Evolutionary conservation across 1,284 basidiomycete species (phyloP).

Genomic region (Leccinum solheimii): DNA sequence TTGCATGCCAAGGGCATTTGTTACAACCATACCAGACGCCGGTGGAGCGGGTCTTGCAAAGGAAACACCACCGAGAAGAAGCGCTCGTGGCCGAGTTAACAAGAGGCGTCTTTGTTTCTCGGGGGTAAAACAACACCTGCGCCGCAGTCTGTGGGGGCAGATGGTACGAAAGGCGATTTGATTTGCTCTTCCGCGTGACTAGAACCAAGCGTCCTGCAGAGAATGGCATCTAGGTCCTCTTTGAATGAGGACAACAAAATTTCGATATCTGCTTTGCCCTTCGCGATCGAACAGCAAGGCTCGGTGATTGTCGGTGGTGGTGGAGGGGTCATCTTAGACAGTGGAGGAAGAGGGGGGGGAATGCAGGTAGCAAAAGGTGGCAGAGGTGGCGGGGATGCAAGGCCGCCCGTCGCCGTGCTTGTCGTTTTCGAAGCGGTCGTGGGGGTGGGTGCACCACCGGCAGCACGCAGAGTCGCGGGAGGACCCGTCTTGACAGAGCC

Average conservation of each 20-base stretch:
- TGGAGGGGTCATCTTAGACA: conserved; percentile 7
- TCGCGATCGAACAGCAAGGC: conserved; percentile 51
- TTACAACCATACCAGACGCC: conserved; percentile 45
- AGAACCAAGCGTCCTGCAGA: conserved; percentile 48
- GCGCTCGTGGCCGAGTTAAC: neutral
- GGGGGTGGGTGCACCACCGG: too few species aligned
- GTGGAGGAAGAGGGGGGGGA: neutral
- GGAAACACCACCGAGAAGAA: conserved; percentile 38
- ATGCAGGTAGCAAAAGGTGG: neutral
- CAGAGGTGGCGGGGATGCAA: neutral
- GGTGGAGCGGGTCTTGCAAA: conserved; percentile 40
- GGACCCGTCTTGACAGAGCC: too few species aligned
- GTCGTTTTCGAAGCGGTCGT: too few species aligned
- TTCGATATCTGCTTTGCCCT: conserved; percentile 56
- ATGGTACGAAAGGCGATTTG: neutral
- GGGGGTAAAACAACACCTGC: neutral
- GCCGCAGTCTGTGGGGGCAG: neutral
- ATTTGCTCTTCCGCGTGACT: conserved; percentile 17
- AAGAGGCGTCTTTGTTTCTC: neutral
- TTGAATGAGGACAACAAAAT: conserved; percentile 60
- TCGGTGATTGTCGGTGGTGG: conserved; percentile 36
- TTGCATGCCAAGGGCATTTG: conserved; percentile 46
- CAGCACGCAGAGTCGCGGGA: too few species aligned
- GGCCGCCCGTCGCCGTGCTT: too few species aligned
- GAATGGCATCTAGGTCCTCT: conserved; percentile 52